Percentiles rank a stretch among this genome's conserved stretches.
phyloP scores from a whole-genome alignment of 179 eudicot species.

The Spergularia azorica region DNA sequence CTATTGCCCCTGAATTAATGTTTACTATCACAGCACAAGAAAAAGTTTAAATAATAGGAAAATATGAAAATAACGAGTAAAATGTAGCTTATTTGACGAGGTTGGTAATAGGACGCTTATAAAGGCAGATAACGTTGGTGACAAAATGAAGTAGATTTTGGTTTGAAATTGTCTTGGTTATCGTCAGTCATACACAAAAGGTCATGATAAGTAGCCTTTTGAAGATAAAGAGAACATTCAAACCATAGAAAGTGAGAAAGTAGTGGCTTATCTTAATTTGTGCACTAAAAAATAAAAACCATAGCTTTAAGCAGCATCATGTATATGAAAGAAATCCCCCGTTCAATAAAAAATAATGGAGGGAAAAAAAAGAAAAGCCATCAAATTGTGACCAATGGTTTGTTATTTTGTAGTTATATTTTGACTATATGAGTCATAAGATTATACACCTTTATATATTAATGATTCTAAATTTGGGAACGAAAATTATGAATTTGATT shows the following conservation, averaged over 20 bases:
- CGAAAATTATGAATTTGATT: not conserved
- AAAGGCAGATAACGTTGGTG: too few relatives aligned
- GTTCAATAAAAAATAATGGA: not conserved
- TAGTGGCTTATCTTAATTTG: slow-evolving; percentile 10
- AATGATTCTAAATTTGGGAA: not conserved
- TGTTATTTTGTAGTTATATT: not conserved
- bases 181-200: slow-evolving; percentile 10
- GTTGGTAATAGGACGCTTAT: too few relatives aligned
- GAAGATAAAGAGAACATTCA: not conserved
- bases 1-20: too few relatives aligned
- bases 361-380: not conserved
- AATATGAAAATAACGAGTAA: too few relatives aligned
- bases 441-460: too few relatives aligned
- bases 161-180: slow-evolving; percentile 16
- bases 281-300: not conserved
- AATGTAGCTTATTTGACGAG: not conserved
- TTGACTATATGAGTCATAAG: not conserved
- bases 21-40: too few relatives aligned
- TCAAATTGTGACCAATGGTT: not conserved
- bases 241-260: slow-evolving; percentile 1
- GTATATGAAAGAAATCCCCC: not conserved
- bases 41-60: too few relatives aligned
- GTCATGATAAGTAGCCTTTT: slow-evolving; percentile 4
- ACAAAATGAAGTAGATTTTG: slow-evolving; percentile 6
- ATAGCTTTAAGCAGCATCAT: not conserved